phyloP scores from a whole-genome alignment of 2,329 filamentous ascomycete species.

The Sporothrix sp. region DNA sequence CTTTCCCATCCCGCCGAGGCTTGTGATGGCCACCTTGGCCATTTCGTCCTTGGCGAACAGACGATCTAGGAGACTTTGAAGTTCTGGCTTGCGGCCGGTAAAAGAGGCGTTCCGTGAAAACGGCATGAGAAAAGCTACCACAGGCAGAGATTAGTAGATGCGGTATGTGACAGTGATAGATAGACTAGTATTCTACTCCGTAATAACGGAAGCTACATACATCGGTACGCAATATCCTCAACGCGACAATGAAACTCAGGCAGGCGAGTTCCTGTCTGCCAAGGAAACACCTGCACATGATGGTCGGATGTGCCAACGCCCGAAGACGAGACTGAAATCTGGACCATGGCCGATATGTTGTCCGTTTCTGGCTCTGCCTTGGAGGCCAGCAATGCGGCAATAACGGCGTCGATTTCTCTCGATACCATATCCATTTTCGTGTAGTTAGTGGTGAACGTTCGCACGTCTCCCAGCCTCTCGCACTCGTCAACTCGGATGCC shows the following conservation, averaged over 20 bases:
- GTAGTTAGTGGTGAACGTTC: no score
- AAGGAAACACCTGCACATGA: background rate
- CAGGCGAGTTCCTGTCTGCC: background rate
- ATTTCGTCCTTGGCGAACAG: background rate
- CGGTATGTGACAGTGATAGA: no score
- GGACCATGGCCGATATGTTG: background rate
- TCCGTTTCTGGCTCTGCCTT: background rate
- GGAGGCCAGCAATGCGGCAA: background rate
- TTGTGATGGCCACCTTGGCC: slow-evolving; percentile 22
- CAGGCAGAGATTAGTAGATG: background rate
- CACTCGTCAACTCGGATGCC: background rate
- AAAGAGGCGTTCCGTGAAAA: no score
- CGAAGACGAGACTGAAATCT: background rate
- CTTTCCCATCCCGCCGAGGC: slow-evolving; percentile 31
- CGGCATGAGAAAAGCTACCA: background rate
- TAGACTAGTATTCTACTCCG: no score
- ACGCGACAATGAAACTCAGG: background rate
- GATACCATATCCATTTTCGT: background rate
- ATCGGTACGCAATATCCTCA: background rate
- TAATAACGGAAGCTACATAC: background rate
- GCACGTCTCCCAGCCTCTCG: background rate
- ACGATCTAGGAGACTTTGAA: background rate
- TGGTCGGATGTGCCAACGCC: background rate
- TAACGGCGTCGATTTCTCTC: background rate
- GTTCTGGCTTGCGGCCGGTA: background rate